Conservation (phyloP, 2,329 filamentous ascomycete species). For the Aspergillus sp. region DNA sequence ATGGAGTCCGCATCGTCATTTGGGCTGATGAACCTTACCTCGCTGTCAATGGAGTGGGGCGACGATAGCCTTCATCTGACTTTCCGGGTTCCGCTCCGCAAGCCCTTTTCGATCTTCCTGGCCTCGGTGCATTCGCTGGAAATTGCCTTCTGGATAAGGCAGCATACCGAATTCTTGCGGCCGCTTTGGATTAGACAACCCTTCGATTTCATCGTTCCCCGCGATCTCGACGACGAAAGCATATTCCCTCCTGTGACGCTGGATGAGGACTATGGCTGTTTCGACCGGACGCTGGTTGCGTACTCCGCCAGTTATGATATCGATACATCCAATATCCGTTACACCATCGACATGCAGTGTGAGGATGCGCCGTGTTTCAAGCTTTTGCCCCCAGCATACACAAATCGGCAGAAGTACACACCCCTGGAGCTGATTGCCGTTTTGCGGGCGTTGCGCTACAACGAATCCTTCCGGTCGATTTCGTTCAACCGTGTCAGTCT, state of each 20-base stretch:
- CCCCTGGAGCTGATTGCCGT: slow-evolving; percentile 60
- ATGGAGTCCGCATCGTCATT: slow-evolving; percentile 49
- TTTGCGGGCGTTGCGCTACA: slow-evolving; percentile 63
- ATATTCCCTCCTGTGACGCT: slow-evolving; percentile 41
- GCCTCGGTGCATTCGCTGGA: slow-evolving; percentile 59
- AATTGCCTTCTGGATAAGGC: slow-evolving; percentile 56
- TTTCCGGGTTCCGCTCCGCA: slow-evolving; percentile 55
- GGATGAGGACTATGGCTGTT: slow-evolving; percentile 54
- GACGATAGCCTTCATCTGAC: slow-evolving; percentile 63
- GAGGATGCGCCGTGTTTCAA: slow-evolving; percentile 64
- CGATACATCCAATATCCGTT: slow-evolving; percentile 60
- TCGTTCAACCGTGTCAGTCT: slow-evolving; percentile 60
- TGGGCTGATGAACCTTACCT: slow-evolving; percentile 57
- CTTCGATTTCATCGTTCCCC: slow-evolving; percentile 56
- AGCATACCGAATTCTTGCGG: slow-evolving; percentile 56
- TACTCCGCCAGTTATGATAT: slow-evolving; percentile 64
- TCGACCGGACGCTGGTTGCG: slow-evolving; percentile 61
- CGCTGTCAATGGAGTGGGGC: slow-evolving; percentile 52
- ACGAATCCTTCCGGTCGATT: slow-evolving; percentile 61
- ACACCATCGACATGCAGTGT: slow-evolving; percentile 53
- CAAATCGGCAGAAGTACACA: slow-evolving; percentile 48
- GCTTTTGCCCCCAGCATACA: slow-evolving; percentile 50
- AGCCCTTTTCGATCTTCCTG: slow-evolving; percentile 51
- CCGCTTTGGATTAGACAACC: slow-evolving; percentile 60
- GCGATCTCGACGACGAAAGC: slow-evolving; percentile 46